Evolutionary conservation across 1,284 basidiomycete genomes (phyloP).

Genomic region (Leccinum solheimii): DNA sequence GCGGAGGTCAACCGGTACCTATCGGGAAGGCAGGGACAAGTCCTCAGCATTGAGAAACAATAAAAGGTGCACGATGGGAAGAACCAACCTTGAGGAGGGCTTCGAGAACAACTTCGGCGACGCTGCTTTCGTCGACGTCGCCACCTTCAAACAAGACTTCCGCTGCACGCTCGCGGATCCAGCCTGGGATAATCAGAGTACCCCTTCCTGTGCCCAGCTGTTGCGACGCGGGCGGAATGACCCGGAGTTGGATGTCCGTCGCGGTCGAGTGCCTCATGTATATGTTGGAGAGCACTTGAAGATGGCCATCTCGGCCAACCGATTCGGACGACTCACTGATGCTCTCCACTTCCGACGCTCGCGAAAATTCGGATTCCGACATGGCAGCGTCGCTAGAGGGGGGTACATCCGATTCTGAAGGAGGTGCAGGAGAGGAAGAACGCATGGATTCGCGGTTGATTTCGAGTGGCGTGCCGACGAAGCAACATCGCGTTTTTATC

Average conservation of each 20-base stretch:
- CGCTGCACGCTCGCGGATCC: slow-evolving; percentile 89
- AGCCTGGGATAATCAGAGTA: slow-evolving; percentile 86
- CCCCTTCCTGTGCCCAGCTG: slow-evolving; percentile 72
- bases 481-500: slow-evolving; percentile 80
- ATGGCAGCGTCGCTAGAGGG: slow-evolving; percentile 52
- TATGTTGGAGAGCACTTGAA: slow-evolving; percentile 26
- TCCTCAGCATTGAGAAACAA: background rate
- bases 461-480: slow-evolving; percentile 64
- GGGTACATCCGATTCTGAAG: slow-evolving; percentile 55
- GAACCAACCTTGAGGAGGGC: slow-evolving; percentile 68
- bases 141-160: slow-evolving; percentile 90
- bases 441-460: slow-evolving; percentile 38
- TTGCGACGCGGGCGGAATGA: slow-evolving; percentile 62
- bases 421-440: slow-evolving; percentile 42
- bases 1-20: slow-evolving; percentile 90
- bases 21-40: background rate
- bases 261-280: slow-evolving; percentile 59
- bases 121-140: slow-evolving; percentile 81
- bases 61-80: background rate
- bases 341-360: slow-evolving; percentile 50
- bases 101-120: slow-evolving; percentile 80
- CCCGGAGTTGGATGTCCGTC: slow-evolving; percentile 65
- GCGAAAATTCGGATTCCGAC: slow-evolving; percentile 68
- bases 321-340: slow-evolving; percentile 40
- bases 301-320: background rate